These are phyloP conservation scores for Aspergillus avenaceus DNA, from an alignment of 495 filamentous ascomycete genomes.

Conservation along the genomic window DNA sequence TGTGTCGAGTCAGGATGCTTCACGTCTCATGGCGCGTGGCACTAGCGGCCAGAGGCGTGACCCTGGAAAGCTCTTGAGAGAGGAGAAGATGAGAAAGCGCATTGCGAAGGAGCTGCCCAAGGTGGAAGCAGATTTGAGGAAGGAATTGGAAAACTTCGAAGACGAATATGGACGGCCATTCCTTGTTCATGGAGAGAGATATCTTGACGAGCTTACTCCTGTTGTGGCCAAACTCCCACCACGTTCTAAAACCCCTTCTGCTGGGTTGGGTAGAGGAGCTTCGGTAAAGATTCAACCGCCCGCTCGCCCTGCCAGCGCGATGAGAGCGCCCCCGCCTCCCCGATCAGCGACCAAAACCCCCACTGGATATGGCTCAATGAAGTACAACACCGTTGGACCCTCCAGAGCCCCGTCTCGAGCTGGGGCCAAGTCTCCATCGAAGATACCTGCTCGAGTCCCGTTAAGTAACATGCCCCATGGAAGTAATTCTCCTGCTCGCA, in stretches of 20 bases:
- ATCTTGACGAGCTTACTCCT: slow-evolving; percentile 71
- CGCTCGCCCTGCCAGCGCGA: slow-evolving; percentile 35
- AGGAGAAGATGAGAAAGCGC: slow-evolving; percentile 97
- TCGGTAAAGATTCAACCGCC: slow-evolving; percentile 21
- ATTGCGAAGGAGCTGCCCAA: slow-evolving; percentile 95
- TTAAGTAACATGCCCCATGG: slow-evolving; percentile 76
- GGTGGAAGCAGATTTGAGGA: slow-evolving; percentile 76
- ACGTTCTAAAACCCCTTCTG: slow-evolving; percentile 76
- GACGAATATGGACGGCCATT: slow-evolving; percentile 92
- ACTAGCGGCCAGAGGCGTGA: slow-evolving; percentile 88
- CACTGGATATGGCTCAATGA: slow-evolving; percentile 41
- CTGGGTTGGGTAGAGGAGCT: slow-evolving; percentile 39
- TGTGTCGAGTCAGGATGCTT: slow-evolving; percentile 89
- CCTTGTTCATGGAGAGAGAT: slow-evolving; percentile 85
- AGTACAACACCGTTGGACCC: slow-evolving; percentile 53
- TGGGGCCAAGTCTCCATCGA: slow-evolving; percentile 61
- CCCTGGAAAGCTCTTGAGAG: slow-evolving; percentile 86
- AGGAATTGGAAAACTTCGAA: slow-evolving; percentile 81
- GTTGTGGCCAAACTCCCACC: slow-evolving; percentile 59
- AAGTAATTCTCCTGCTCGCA: slow-evolving; percentile 78
- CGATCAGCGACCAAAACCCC: slow-evolving; percentile 68
- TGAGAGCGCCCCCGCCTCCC: slow-evolving; percentile 43
- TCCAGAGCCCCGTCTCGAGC: slow-evolving; percentile 32
- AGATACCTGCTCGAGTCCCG: slow-evolving; percentile 77
- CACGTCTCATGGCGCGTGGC: slow-evolving; percentile 81